Conservation (phyloP, 768 basidiomycete species). For the Vararia minispora region DNA sequence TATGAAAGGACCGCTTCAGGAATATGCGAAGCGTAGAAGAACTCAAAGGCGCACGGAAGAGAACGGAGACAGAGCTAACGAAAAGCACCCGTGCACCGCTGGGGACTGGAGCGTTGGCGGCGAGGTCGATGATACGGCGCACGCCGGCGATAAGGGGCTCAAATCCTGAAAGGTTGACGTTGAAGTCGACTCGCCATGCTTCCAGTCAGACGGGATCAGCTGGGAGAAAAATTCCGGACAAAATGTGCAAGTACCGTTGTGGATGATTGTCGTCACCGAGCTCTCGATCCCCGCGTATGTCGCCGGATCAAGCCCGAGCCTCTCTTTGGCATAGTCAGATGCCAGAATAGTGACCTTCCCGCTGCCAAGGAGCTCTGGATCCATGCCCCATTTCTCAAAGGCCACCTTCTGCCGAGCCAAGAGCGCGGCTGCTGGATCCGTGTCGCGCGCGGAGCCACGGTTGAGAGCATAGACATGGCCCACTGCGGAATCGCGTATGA, state of each 20-base stretch:
- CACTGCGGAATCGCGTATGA: background rate
- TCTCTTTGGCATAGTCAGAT: background rate
- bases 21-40: background rate
- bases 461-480: conserved; percentile 1
- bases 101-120: conserved; percentile 10
- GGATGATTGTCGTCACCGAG: conserved; percentile 2
- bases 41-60: conserved; percentile 6
- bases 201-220: background rate
- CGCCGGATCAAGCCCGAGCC: background rate
- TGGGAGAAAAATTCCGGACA: conserved; percentile 3
- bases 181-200: conserved; percentile 21
- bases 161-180: conserved; percentile 16
- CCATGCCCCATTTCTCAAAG: background rate
- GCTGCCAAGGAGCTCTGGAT: background rate
- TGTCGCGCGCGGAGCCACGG: too few species aligned
- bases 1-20: too few species aligned
- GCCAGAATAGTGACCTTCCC: background rate
- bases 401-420: background rate
- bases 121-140: conserved; percentile 17
- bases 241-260: background rate
- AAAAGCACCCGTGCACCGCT: conserved; percentile 15
- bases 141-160: conserved; percentile 15
- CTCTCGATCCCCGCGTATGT: background rate
- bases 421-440: too few species aligned
- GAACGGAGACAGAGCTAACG: conserved; percentile 18